Base-by-base conservation (phyloP, 495 filamentous ascomycete genomes). In the Rhypophila decipiens region DNA sequence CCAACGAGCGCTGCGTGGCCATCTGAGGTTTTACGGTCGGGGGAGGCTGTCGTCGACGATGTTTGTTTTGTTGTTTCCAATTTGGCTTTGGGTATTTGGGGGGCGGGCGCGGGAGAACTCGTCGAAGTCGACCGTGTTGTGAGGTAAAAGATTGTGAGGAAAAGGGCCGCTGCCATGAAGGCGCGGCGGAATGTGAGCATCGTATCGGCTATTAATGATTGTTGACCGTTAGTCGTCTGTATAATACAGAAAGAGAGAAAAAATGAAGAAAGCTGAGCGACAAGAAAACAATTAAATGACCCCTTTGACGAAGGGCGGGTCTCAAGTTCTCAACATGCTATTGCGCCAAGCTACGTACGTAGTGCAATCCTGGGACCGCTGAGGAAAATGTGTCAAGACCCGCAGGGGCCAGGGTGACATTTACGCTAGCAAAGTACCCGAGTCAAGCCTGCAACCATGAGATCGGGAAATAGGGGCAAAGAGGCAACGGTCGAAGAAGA, bases 181-280 rank as follows among this genome's bases (percentile, higher is more conserved):
- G 84, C 81, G 66, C 84, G 82, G 55, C 81, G 77, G 58, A 88
- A 87, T 44, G 85, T 85, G 54, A 88, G 58, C 71, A 75, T 73
- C 23, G 35, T 54, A 40, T 42, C 37, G 23, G 41, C 22, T 44
- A 36, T 33, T 46, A 18, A 46, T 23, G 29, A 39, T 50, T 54
- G 19, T 11, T 24, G 24, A 27, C 22, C 24, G 31, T 21, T 24
- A 17, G 12, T 24, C 22, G 21, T 21, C 4, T 42, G 5, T 7
- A 13, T n/a, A 11, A 11, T 4, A 12, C 9, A 42, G 13, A 12
- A 17, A 42, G 18, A 42, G 12, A 4, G 22, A 24, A 39, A 39
- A 18, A 18, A 39, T 3, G 20, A 39, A 39, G 20, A 18, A 39
- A 39, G 17, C 9, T 9, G 9, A 13, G 12, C 9, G 20, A 17